Percentiles rank a stretch among this genome's conserved stretches.
Conservation (phyloP, 139 green algal species). For the Chlorella sp. region DNA sequence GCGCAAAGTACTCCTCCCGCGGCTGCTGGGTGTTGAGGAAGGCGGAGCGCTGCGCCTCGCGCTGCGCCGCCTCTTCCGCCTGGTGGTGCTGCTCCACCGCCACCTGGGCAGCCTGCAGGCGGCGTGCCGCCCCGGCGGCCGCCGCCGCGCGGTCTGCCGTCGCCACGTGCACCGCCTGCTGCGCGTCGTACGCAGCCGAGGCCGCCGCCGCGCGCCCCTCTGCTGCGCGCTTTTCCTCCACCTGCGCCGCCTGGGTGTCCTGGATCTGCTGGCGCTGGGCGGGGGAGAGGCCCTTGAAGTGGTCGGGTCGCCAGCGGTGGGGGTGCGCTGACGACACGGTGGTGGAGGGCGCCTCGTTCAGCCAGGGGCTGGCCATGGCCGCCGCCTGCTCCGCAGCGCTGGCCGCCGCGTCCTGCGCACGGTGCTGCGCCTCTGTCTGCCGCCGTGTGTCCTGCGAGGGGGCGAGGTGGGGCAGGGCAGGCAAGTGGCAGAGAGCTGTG, state of each 20-base stretch:
- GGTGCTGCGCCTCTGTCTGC: not conserved
- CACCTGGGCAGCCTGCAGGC: not conserved
- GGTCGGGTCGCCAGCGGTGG: slow-evolving; percentile 19
- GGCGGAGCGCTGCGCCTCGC: not conserved
- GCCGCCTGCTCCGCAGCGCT: slow-evolving; percentile 14
- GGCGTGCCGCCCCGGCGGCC: not conserved
- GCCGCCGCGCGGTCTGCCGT: not conserved
- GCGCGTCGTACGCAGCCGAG: not conserved
- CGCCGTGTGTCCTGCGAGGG: not conserved
- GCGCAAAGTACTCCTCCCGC: slow-evolving; percentile 19
- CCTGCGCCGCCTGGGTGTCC: slow-evolving; percentile 6
- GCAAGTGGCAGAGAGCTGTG: not conserved
- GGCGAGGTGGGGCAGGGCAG: not conserved
- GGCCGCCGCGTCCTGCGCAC: not conserved
- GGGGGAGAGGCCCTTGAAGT: slow-evolving; percentile 18
- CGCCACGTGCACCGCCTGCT: not conserved
- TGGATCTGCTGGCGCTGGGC: slow-evolving; percentile 5
- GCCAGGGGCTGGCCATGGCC: slow-evolving; percentile 13
- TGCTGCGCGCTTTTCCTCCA: slow-evolving; percentile 1
- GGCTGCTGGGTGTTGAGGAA: slow-evolving; percentile 11
- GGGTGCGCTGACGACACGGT: not conserved
- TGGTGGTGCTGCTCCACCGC: slow-evolving; percentile 9
- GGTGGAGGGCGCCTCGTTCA: slow-evolving; percentile 16
- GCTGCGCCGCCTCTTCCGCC: not conserved
- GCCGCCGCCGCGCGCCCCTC: not conserved